phyloP scores from a whole-genome alignment of 345 rosid species.

The Isatis tinctoria region DNA sequence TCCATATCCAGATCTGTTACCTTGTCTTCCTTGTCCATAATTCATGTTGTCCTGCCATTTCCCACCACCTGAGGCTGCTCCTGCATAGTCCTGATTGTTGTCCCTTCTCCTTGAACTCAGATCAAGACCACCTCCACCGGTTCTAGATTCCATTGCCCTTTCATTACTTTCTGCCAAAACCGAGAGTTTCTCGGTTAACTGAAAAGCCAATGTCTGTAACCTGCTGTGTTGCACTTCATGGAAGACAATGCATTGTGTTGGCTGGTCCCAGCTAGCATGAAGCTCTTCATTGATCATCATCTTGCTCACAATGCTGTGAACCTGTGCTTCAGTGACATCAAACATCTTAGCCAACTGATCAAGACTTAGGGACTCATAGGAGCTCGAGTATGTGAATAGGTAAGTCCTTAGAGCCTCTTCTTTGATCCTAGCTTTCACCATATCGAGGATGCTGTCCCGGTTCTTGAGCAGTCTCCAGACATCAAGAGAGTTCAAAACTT shows the following conservation, averaged over 20 bases:
- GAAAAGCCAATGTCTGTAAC: constrained; percentile 76
- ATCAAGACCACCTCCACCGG: constrained; percentile 63
- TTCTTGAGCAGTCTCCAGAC: constrained; percentile 75
- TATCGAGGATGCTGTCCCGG: constrained; percentile 51
- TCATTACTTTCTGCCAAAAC: constrained; percentile 76
- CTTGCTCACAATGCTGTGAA: constrained; percentile 70
- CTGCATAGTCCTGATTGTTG: constrained; percentile 37
- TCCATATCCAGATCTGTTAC: constrained; percentile 31
- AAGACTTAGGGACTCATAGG: constrained; percentile 61
- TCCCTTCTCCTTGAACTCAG: constrained; percentile 66
- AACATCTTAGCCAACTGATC: constrained; percentile 75
- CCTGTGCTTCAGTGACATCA: constrained; percentile 55
- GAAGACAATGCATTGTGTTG: constrained; percentile 67
- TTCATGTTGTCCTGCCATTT: constrained; percentile 32
- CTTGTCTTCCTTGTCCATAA: constrained; percentile 33
- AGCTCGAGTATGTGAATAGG: constrained; percentile 60
- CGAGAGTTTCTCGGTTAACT: constrained; percentile 71
- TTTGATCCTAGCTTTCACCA: constrained; percentile 78
- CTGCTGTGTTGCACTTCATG: constrained; percentile 68
- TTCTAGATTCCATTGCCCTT: constrained; percentile 65
- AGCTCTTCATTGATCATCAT: constrained; percentile 64
- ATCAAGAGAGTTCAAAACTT: constrained; percentile 65
- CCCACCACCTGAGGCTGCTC: constrained; percentile 29
- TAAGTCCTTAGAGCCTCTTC: constrained; percentile 86
- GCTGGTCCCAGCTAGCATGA: constrained; percentile 88